These are phyloP conservation scores for Diaporthe citrichinensis DNA, from an alignment of 2,329 filamentous ascomycete genomes.

Conservation along the genomic window DNA sequence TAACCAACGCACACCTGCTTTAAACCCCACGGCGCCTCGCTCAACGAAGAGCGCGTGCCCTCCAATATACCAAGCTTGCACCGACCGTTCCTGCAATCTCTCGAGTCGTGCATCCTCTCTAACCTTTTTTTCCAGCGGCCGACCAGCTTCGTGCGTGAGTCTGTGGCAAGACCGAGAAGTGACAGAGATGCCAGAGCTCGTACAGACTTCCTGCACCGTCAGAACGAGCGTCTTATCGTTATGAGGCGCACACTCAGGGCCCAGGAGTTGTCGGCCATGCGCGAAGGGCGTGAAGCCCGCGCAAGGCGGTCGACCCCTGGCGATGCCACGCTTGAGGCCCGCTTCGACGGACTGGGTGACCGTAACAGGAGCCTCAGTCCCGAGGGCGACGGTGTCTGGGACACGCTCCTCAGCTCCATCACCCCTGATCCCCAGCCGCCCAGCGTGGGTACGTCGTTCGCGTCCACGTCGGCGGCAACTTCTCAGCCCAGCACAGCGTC, in stretches of 20 bases:
- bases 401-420: slow-evolving; percentile 84
- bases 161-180: background rate
- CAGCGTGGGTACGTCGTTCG: slow-evolving; percentile 86
- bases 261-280: slow-evolving; percentile 29
- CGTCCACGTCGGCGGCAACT: slow-evolving; percentile 67
- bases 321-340: slow-evolving; percentile 25
- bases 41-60: background rate
- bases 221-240: slow-evolving; percentile 28
- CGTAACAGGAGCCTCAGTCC: slow-evolving; percentile 86
- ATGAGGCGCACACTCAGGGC: slow-evolving; percentile 31
- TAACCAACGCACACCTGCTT: slow-evolving; percentile 7
- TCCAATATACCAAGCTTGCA: background rate
- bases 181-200: slow-evolving; percentile 21
- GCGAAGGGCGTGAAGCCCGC: slow-evolving; percentile 32
- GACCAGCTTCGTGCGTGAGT: slow-evolving; percentile 15
- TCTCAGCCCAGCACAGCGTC: slow-evolving; percentile 55
- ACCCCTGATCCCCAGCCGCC: slow-evolving; percentile 86
- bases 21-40: background rate
- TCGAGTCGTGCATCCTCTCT: slow-evolving; percentile 20
- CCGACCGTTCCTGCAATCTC: background rate
- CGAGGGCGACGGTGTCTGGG: slow-evolving; percentile 78
- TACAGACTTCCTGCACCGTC: slow-evolving; percentile 12
- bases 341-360: slow-evolving; percentile 80
- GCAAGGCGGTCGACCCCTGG: background rate
- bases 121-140: slow-evolving; percentile 30